Conservation (phyloP, 2,329 filamentous ascomycete species). For the Aspergillus carbonarius region DNA sequence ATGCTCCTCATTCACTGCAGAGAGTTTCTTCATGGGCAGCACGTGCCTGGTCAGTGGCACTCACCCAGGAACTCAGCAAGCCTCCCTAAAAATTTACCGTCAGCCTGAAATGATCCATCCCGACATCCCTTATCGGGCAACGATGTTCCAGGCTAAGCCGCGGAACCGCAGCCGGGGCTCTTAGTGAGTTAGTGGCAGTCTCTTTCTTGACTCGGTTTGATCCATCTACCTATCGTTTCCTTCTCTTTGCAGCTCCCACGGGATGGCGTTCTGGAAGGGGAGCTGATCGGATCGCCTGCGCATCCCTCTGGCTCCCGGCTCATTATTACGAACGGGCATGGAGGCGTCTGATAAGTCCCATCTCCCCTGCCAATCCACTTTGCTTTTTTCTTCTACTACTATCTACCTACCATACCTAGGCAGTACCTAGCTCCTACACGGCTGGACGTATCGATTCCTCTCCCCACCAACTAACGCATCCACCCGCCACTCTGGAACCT, state of each 20-base stretch:
- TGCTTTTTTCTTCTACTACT: not conserved
- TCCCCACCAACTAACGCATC: constrained; percentile 11
- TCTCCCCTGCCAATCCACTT: not conserved
- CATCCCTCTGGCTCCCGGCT: not conserved
- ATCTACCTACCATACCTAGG: no score
- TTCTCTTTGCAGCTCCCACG: not conserved
- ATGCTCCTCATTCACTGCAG: not conserved
- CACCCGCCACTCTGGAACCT: constrained; percentile 17
- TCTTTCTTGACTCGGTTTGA: no score
- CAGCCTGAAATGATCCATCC: not conserved
- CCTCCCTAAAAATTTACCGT: not conserved
- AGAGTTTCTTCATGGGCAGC: not conserved
- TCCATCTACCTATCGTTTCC: no score
- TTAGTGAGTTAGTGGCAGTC: not conserved
- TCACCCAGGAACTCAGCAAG: not conserved
- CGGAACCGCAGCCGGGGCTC: constrained; percentile 5
- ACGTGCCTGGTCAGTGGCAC: not conserved
- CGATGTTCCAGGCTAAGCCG: constrained; percentile 1
- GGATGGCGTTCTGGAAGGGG: constrained; percentile 8
- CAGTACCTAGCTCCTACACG: not conserved
- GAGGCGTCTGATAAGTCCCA: not conserved
- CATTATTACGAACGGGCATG: not conserved
- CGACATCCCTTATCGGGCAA: not conserved
- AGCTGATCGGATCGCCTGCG: constrained; percentile 6
- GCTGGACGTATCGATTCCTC: not conserved